phyloP scores from a whole-genome alignment of 2,329 filamentous ascomycete species.

The Neodidymelliopsis sp. region DNA sequence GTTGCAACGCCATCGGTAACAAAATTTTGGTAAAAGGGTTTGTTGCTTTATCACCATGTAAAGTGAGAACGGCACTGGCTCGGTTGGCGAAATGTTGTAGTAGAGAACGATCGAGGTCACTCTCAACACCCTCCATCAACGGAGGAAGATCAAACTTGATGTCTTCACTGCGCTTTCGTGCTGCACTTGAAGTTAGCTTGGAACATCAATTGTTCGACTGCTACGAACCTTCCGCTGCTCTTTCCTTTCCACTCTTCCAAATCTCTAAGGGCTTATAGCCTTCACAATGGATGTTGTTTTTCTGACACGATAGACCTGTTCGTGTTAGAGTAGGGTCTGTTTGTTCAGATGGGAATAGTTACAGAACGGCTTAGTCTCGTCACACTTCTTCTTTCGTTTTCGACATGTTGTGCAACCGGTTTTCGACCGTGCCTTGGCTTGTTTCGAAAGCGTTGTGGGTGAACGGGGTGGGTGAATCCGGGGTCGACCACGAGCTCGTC shows the following conservation, averaged over 20 bases:
- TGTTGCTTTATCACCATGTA: constrained; percentile 75
- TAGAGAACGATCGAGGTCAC: constrained; percentile 78
- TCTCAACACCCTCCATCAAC: constrained; percentile 83
- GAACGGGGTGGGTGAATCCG: constrained; percentile 77
- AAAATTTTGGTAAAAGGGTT: constrained; percentile 89
- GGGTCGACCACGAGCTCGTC: constrained; percentile 72
- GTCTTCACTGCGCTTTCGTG: constrained; percentile 44
- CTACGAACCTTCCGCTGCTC: constrained; percentile 66
- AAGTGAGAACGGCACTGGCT: constrained; percentile 80
- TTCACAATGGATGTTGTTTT: constrained; percentile 91
- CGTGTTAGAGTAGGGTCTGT: constrained; percentile 30
- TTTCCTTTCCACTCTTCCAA: constrained; percentile 86
- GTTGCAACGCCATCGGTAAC: constrained; percentile 79
- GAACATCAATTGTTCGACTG: not conserved
- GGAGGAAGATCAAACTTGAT: constrained; percentile 59
- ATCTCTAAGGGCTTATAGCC: constrained; percentile 86
- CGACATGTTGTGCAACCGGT: constrained; percentile 67
- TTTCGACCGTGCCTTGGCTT: constrained; percentile 75
- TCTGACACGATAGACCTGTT: constrained; percentile 84
- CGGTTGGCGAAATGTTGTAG: constrained; percentile 83
- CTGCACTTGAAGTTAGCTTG: constrained; percentile 36
- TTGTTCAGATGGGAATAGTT: constrained; percentile 11
- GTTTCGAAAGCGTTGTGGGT: constrained; percentile 68
- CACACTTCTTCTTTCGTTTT: constrained; percentile 68
- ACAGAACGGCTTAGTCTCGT: constrained; percentile 58